These are phyloP conservation scores for Kazachstania bromeliacearum DNA, from an alignment of 805 yeast species.

Conservation along the genomic window DNA sequence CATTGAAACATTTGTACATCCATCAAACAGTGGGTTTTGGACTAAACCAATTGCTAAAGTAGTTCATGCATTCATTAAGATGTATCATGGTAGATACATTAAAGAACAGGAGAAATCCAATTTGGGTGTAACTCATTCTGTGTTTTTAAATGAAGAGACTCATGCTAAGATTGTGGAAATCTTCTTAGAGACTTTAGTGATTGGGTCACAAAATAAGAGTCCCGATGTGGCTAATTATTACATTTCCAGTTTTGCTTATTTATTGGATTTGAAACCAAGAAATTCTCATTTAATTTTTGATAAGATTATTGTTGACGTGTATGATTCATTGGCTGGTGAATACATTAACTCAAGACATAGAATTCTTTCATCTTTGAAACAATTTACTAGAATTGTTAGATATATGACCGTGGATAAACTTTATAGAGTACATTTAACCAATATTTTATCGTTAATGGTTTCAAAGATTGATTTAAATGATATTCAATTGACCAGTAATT, in stretches of 20 bases:
- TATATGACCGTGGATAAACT: conserved; percentile 54
- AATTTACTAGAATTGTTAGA: conserved; percentile 55
- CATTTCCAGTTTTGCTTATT: conserved; percentile 48
- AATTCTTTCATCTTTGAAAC: conserved; percentile 60
- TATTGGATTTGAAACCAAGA: conserved; percentile 54
- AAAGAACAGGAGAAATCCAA: conserved; percentile 38
- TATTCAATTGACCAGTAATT: conserved; percentile 61
- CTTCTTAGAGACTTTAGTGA: conserved; percentile 44
- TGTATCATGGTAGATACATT: conserved; percentile 56
- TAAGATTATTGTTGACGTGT: conserved; percentile 56
- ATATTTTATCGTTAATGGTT: conserved; percentile 57
- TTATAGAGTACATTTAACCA: conserved; percentile 68
- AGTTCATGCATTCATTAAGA: conserved; percentile 48
- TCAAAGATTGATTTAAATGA: conserved; percentile 90
- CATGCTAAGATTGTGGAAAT: conserved; percentile 30
- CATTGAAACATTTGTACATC: conserved; percentile 76
- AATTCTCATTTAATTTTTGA: conserved; percentile 38
- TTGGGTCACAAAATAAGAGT: conserved; percentile 72
- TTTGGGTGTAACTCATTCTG: conserved; percentile 21
- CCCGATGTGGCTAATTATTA: conserved; percentile 48
- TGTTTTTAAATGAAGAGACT: conserved; percentile 25
- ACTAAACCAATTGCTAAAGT: conserved; percentile 57
- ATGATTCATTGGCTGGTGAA: conserved; percentile 56
- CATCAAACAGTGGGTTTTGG: conserved; percentile 87
- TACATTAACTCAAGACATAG: conserved; percentile 73